A percentile compares a stretch with the other conserved stretches of the same genome.
These are phyloP conservation scores for Cantharellus anzutake DNA, from an alignment of 768 basidiomycete genomes.

Conservation along the genomic window DNA sequence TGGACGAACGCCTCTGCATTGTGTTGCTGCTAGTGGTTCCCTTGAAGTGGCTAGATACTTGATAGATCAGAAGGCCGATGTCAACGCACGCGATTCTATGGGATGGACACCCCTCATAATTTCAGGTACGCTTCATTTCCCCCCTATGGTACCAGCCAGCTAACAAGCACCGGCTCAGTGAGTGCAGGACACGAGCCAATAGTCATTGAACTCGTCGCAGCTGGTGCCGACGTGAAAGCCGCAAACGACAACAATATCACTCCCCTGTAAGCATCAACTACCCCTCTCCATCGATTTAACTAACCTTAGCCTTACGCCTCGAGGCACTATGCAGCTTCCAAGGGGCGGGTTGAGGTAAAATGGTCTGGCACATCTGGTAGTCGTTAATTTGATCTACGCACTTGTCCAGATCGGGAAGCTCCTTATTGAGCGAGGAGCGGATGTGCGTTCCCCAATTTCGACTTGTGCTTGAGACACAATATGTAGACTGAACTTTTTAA, in stretches of 20 bases:
- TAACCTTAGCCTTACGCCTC: conserved; percentile 14
- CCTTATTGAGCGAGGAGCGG: conserved; percentile 73
- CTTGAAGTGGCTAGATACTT: conserved; percentile 47
- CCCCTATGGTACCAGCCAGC: conserved; percentile 1
- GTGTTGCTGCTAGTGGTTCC: conserved; percentile 53
- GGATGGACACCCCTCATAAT: conserved; percentile 19
- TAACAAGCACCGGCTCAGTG: conserved; percentile 23
- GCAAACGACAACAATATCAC: conserved; percentile 70
- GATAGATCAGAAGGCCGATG: conserved; percentile 48
- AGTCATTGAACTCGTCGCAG: conserved; percentile 57
- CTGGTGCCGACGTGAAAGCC: conserved; percentile 64
- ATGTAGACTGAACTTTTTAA: conserved; percentile 11
- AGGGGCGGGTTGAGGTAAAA: conserved; percentile 61
- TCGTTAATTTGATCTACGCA: conserved; percentile 4
- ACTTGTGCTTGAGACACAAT: conserved; percentile 12
- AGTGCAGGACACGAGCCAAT: conserved; percentile 66
- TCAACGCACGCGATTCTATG: conserved; percentile 13
- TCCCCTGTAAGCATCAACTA: conserved; percentile 39
- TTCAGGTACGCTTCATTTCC: conserved; percentile 29
- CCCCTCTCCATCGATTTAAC: conserved; percentile 29
- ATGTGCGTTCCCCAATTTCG: conserved; percentile 38
- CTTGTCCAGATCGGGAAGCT: conserved; percentile 58
- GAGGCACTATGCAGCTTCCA: conserved; percentile 88
- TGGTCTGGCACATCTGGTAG: background rate
- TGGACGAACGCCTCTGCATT: conserved; percentile 65